Evolutionary conservation across 139 green algal genomes (phyloP), one percentile per base, ranked within the genome.

Genomic region (Closterium sp.): DNA sequence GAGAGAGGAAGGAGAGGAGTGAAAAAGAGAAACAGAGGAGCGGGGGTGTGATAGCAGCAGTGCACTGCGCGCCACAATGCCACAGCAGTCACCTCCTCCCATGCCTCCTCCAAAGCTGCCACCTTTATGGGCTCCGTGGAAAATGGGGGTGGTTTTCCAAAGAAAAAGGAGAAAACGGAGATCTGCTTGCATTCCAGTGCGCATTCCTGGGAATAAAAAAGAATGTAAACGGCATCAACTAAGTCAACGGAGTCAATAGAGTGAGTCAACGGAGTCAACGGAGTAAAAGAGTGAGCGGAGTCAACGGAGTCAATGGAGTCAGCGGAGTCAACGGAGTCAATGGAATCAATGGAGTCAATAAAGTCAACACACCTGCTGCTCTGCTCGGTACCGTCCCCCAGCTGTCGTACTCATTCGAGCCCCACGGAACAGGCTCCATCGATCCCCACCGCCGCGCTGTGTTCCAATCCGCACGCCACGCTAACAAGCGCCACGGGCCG

Each of bases 361-460:
- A 11, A 21, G 22, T 30, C 85, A 21, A 21, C 85, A 10, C 10
- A 32, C 90, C 85, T 93, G 27, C 90, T n/a, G 79, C 91, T 87
- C 24, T 70, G 28, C 85, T 93, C 90, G 4, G 85, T 84, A 17
- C 91, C 91, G 50, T 94, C 91, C 2, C 95, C 94, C 29, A 97
- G 91, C 94, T 96, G 95, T 6, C 94, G 21, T 93, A 93, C 2
- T 87, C 88, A 92, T 97, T 96, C 70, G 73, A 62, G 38, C 96
- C 96, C 96, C 96, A 97, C 11, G 93, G 84, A 95, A 97, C 88
- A 97, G 90, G 17, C 79, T 86, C 4, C 96, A 50, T 95, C 94
- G 0, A 4, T 21, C 0, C 92, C 92, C 2, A 97, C 91, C 10
- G 93, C 95, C 19, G 96, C 91, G 7, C 92, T 96, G 94, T 97